Percentiles rank a stretch among this genome's conserved stretches.
Evolutionary conservation across 2,329 filamentous ascomycete species (phyloP).

Genomic region (Ophidiomyces ophidiicola): DNA sequence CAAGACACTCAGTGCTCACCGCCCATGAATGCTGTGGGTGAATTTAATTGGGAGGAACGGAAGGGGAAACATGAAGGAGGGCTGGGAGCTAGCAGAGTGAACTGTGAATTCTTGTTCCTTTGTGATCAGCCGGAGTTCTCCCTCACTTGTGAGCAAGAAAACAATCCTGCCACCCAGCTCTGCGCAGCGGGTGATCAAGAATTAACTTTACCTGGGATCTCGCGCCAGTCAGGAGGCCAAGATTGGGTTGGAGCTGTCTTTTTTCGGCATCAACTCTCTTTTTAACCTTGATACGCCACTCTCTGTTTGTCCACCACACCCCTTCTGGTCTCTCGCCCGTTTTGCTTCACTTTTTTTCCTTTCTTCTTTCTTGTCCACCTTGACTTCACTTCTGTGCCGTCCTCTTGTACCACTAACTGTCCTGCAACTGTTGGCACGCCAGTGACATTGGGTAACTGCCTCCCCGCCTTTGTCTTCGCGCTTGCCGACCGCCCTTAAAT

Average conservation of each 20-base stretch:
- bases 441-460: conserved; percentile 11
- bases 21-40: conserved; percentile 6
- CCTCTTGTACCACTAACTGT: conserved; percentile 8
- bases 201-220: conserved; percentile 11
- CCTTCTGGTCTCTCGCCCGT: neutral
- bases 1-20: conserved; percentile 9
- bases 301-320: neutral
- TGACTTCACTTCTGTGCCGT: conserved; percentile 8
- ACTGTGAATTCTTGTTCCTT: conserved; percentile 1
- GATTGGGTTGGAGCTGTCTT: conserved; percentile 10
- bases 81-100: neutral
- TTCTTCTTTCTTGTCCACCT: conserved; percentile 7
- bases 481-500: conserved; percentile 2
- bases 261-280: conserved; percentile 4
- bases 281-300: conserved; percentile 5
- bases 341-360: conserved; percentile 5
- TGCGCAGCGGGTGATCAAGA: conserved; percentile 4
- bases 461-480: conserved; percentile 10
- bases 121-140: neutral
- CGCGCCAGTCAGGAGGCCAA: conserved; percentile 12
- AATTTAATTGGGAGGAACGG: conserved; percentile 1
- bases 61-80: neutral
- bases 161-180: conserved; percentile 1
- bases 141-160: neutral
- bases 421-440: conserved; percentile 8